Base-by-base conservation (phyloP, 2,329 filamentous ascomycete genomes). In the Polychaeton citri region DNA sequence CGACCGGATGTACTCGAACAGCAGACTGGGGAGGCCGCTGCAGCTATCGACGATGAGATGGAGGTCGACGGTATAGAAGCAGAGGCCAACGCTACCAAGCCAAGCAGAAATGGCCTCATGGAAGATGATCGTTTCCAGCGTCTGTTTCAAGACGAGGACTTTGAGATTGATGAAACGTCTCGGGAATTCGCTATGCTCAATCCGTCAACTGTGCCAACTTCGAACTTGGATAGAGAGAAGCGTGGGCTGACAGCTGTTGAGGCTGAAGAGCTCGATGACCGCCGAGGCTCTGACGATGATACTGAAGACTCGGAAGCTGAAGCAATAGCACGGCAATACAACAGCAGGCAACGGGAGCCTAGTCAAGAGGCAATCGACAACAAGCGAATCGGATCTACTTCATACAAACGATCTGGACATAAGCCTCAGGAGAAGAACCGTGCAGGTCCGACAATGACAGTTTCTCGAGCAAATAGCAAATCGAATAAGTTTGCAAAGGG, bases 71-170 rank as follows among this genome's bases (percentile, higher is more conserved):
- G 30, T 13, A 39, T 49, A 41, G 36, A 54, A 54, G 32, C 65
- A 7, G 38, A 35, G 8, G 39, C 40, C 32, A 49, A 52, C 34
- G 40, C 42, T 9, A 32, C 38, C n/a, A 48, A 43, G 31, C 24
- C 24, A 28, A 15, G 12, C 24, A 10, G 24, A 7, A 28, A 28
- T 5, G 49, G 76, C 40, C 62, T 93, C 21, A 74, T 98, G 36
- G 75, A 74, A 40, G 90, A 98, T 58, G 71, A 77, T 34, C 87
- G 90, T 66, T 96, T 98, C 71, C 72, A 72, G 47, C 76, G 78
- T 48, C 63, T 98, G 42, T 98, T 96, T 63, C 79, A 95, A 54
- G 85, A 96, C 57, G 81, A 87, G 50, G 87, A 93, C 38, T 96
- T 94, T 59, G 74, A 74, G 49, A 82, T 98, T 40, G 88, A 98